Evolutionary conservation across 2,329 filamentous ascomycete species (phyloP).

Genomic region (Didymellaceae sp.): DNA sequence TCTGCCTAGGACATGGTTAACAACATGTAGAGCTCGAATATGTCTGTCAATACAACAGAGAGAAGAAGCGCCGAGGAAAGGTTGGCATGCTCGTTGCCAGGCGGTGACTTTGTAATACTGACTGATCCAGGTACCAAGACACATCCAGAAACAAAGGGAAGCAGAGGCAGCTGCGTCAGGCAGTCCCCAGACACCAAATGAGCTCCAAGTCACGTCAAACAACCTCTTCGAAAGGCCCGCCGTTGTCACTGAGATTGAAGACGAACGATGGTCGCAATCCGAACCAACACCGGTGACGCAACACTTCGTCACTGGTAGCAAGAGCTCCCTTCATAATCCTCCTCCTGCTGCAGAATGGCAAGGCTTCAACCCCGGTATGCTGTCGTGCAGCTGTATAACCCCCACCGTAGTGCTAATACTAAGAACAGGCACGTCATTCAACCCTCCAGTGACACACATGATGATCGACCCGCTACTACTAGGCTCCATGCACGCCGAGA

Average conservation of each 20-base stretch:
- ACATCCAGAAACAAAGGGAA: constrained; percentile 48
- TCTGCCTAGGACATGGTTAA: constrained; percentile 17
- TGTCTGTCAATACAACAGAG: constrained; percentile 87
- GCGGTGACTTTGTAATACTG: constrained; percentile 10
- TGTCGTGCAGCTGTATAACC: not conserved
- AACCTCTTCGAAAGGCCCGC: constrained; percentile 36
- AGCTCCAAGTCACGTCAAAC: constrained; percentile 30
- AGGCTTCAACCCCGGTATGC: constrained; percentile 36
- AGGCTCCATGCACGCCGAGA: constrained; percentile 44
- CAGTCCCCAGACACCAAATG: constrained; percentile 38
- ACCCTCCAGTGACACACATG: constrained; percentile 44
- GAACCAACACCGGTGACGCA: constrained; percentile 44
- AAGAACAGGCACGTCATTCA: constrained; percentile 33
- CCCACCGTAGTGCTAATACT: not conserved
- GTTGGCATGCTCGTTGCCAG: constrained; percentile 51
- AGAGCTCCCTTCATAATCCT: constrained; percentile 32
- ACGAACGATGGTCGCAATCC: constrained; percentile 47
- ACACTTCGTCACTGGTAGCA: constrained; percentile 37
- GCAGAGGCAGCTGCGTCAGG: constrained; percentile 38
- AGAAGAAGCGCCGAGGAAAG: constrained; percentile 93
- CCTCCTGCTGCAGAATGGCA: constrained; percentile 43
- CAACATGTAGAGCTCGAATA: constrained; percentile 74
- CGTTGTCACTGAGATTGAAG: constrained; percentile 44
- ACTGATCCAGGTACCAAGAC: constrained; percentile 42
- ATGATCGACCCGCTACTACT: constrained; percentile 48